Percentiles rank a stretch among this genome's conserved stretches.
Conservation (phyloP, 306 rosid genomes). For the Casuarina equisetifolia region DNA sequence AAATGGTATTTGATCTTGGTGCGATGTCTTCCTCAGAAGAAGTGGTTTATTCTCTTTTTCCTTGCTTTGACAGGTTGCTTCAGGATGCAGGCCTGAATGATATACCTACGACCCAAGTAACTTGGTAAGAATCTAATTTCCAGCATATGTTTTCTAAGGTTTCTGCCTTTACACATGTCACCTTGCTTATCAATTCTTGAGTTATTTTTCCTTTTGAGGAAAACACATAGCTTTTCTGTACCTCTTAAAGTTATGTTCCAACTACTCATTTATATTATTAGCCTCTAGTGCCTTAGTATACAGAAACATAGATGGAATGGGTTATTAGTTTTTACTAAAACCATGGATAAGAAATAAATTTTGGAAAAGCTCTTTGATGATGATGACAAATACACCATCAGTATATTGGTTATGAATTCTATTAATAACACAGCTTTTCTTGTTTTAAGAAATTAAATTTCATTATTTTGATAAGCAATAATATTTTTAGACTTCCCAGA, state of each 20-base stretch:
- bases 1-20: background rate
- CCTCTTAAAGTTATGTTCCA: background rate
- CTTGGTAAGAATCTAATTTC: slow-evolving; percentile 57
- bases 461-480: too few relatives aligned
- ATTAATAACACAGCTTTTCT: too few relatives aligned
- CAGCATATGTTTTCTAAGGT: background rate
- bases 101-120: slow-evolving; percentile 69
- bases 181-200: background rate
- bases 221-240: background rate
- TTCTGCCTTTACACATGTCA: slow-evolving; percentile 14
- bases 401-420: too few relatives aligned
- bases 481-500: too few relatives aligned
- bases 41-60: background rate
- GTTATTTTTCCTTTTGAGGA: background rate
- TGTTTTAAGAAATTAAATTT: too few relatives aligned
- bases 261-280: background rate
- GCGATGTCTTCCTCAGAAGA: background rate
- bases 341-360: background rate
- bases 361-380: background rate
- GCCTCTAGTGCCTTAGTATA: background rate
- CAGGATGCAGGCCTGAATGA: slow-evolving; percentile 84
- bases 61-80: slow-evolving; percentile 63
- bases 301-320: background rate
- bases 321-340: background rate
- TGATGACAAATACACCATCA: too few relatives aligned